A percentile compares a stretch with the other conserved stretches of the same genome.
These are phyloP conservation scores for Lipomyces kockii DNA, from an alignment of 805 yeast species.

Conservation along the genomic window DNA sequence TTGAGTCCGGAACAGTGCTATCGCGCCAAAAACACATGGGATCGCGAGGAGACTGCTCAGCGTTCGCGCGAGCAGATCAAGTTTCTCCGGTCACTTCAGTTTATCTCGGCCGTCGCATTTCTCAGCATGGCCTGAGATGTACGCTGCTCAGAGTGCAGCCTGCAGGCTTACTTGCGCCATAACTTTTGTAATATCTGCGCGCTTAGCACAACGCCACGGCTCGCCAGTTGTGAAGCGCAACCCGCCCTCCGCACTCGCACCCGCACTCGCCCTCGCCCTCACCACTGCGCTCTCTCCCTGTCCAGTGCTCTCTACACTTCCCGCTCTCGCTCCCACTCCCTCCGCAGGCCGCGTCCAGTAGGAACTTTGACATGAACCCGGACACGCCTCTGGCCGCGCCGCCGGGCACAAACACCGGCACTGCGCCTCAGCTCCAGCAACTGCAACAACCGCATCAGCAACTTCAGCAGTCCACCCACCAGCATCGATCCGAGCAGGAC, in stretches of 20 bases:
- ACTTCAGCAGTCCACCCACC: conserved; percentile 24
- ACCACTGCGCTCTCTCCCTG: neutral
- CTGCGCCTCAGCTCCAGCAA: conserved; percentile 26
- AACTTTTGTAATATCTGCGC: neutral
- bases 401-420: conserved; percentile 17
- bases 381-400: conserved; percentile 29
- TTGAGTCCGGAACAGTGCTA: neutral
- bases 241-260: conserved; percentile 1
- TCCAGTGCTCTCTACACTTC: neutral
- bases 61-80: neutral
- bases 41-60: neutral
- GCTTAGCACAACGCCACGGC: conserved; percentile 1
- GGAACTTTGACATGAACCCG: conserved; percentile 24
- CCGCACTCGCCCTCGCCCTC: neutral
- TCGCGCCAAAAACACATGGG: neutral
- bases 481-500: conserved; percentile 35
- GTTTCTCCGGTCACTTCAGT: neutral
- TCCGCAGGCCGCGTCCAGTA: conserved; percentile 7
- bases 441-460: conserved; percentile 27
- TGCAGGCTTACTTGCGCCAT: neutral
- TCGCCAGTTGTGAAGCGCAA: conserved; percentile 1
- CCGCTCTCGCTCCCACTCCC: neutral
- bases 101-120: neutral
- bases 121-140: conserved; percentile 1
- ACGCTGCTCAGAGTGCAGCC: neutral